Conservation (phyloP, 1,284 basidiomycete species). For the Farysia itapuensis region DNA sequence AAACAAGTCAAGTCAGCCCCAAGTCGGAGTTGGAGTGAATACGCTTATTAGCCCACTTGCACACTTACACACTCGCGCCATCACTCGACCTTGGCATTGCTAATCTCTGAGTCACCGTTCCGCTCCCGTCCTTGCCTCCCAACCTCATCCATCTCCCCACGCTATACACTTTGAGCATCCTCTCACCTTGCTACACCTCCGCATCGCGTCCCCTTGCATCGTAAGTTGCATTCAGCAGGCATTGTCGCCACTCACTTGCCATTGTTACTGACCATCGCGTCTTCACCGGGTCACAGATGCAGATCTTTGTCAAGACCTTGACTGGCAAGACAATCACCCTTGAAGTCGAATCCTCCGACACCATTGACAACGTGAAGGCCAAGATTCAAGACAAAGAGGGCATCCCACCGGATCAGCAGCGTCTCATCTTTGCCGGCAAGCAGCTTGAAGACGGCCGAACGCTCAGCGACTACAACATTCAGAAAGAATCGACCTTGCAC, state of each 20-base stretch:
- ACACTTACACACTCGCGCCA: too few species aligned
- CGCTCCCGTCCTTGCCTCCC: too few species aligned
- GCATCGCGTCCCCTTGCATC: too few species aligned
- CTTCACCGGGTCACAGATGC: slow-evolving; percentile 51
- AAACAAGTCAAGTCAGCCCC: too few species aligned
- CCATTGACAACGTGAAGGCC: slow-evolving; percentile 78
- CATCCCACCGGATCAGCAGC: slow-evolving; percentile 63
- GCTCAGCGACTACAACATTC: slow-evolving; percentile 62
- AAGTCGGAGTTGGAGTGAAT: too few species aligned
- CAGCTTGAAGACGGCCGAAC: slow-evolving; percentile 64
- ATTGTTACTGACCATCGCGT: too few species aligned
- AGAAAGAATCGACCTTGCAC: slow-evolving; percentile 58
- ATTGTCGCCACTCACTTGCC: too few species aligned
- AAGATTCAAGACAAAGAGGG: slow-evolving; percentile 60
- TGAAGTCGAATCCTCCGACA: slow-evolving; percentile 85
- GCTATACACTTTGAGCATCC: not conserved
- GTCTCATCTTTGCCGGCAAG: slow-evolving; percentile 63
- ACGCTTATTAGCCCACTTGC: too few species aligned
- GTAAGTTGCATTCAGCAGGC: too few species aligned
- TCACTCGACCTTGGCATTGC: too few species aligned
- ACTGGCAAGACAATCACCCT: slow-evolving; percentile 97
- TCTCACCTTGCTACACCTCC: too few species aligned
- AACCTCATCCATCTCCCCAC: not conserved
- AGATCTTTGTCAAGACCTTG: slow-evolving; percentile 67
- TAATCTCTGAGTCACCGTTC: too few species aligned